Conservation (phyloP, 2,329 filamentous ascomycete genomes). For the Ceratocystis lukuohia region DNA sequence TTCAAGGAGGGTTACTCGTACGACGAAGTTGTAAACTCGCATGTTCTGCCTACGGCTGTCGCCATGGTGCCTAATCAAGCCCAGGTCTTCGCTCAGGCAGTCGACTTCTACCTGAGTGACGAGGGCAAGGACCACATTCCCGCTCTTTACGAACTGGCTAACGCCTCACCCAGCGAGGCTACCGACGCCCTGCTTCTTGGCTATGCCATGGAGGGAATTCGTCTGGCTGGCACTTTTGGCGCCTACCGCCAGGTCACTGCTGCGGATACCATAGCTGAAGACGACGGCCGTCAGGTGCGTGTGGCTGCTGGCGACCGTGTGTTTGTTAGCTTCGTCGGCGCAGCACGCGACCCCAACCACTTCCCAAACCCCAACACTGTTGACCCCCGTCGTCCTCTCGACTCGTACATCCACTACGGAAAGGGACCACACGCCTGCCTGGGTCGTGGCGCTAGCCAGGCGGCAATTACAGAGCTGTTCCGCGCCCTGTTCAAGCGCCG, state of each 20-base stretch:
- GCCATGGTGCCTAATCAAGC: slow-evolving; percentile 59
- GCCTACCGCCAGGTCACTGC: slow-evolving; percentile 43
- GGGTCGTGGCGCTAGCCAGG: slow-evolving; percentile 45
- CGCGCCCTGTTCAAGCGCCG: slow-evolving; percentile 48
- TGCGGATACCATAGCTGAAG: slow-evolving; percentile 31
- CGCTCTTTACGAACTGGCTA: slow-evolving; percentile 47
- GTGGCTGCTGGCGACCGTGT: slow-evolving; percentile 46
- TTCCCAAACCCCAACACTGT: slow-evolving; percentile 51
- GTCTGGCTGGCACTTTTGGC: slow-evolving; percentile 50
- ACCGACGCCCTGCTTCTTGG: slow-evolving; percentile 51
- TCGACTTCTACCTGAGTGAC: slow-evolving; percentile 57
- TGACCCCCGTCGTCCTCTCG: slow-evolving; percentile 48
- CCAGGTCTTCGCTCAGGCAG: slow-evolving; percentile 57
- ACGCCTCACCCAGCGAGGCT: slow-evolving; percentile 39
- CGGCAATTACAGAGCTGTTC: slow-evolving; percentile 55
- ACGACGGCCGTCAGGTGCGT: slow-evolving; percentile 37
- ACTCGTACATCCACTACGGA: slow-evolving; percentile 52
- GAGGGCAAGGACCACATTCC: slow-evolving; percentile 42
- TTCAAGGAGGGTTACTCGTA: slow-evolving; percentile 48
- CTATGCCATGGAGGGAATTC: slow-evolving; percentile 59
- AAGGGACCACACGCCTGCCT: slow-evolving; percentile 50
- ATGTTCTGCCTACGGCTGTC: slow-evolving; percentile 53
- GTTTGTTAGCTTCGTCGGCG: slow-evolving; percentile 48
- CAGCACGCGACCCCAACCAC: slow-evolving; percentile 41
- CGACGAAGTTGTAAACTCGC: slow-evolving; percentile 56